Evolutionary conservation across 2,329 filamentous ascomycete species (phyloP), one percentile per base, ranked within the genome.

Genomic region (Stromatinia cepivora): DNA sequence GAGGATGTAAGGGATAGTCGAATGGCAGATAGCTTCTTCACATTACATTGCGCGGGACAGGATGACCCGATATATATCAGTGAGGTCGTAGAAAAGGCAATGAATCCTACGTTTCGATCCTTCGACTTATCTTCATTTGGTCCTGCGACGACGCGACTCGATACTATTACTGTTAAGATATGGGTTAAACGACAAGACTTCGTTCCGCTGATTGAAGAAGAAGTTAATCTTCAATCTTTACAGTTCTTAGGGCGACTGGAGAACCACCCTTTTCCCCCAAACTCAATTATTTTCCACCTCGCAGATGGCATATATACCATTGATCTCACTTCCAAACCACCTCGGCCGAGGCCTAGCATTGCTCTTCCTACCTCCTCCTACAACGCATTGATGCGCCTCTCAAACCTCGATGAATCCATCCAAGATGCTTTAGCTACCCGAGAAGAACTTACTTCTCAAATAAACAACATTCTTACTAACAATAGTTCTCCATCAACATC

Each of bases 11-110:
- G 91, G 39, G 87, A 89, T 66, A 87, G 84, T 74, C 85, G 88
- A 65, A 89, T 95, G 80, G 92, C 90, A n/a, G 91, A 97, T 80
- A 89, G 90, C 22, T 97, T 97, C 84, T 95, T 97, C 79, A 92
- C 92, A 3, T 78, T 97, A 65, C 94, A 97, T 79, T 86, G 89
- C 58, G 82, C 86, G 1, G 86, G 81, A 4, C 80, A 88, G 65
- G 80, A 84, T 59, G 89, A 92, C 22, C 93, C 94, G 0, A 81
- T 97, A n/a, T 97, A 97, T 79, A 87, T 97, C 75, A 97, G 93
- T 77, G 94, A 98, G 80, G 84, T 91, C 31, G 86, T 89, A 39
- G 86, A 91, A 74, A 88, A 88, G 76, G 89, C 92, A n/a, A 93
- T 93, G 85, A 97, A 97, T 79, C 95, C 95, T 72, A 93, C 91